Conservation (phyloP, 192 early-diverging fungal genomes). For the Coemansia sp. region DNA sequence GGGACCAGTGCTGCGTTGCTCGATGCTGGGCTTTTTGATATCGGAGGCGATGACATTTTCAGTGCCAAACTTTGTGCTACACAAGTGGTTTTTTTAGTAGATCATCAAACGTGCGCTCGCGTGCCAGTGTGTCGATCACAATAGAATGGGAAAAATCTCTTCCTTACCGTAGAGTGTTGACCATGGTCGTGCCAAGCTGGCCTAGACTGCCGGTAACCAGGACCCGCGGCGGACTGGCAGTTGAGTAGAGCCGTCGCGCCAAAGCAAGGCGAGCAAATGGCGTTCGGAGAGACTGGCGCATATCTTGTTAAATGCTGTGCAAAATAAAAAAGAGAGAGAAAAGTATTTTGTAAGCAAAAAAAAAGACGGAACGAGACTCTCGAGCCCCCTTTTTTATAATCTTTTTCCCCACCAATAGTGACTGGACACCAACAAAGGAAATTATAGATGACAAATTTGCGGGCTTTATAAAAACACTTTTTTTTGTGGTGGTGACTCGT, state of each 20-base stretch:
- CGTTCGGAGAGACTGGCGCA: not conserved
- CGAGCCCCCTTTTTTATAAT: no score
- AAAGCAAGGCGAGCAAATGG: not conserved
- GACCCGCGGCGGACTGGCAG: constrained; percentile 51
- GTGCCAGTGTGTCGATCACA: not conserved
- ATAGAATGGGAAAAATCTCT: not conserved
- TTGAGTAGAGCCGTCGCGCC: constrained; percentile 24
- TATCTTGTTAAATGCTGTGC: no score
- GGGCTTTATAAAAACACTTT: no score
- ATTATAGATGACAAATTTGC: no score
- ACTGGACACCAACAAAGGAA: not conserved
- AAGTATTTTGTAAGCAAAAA: not conserved
- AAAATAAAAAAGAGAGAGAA: no score
- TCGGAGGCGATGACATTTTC: constrained; percentile 65
- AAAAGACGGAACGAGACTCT: not conserved
- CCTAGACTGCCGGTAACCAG: constrained; percentile 64
- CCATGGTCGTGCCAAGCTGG: constrained; percentile 63
- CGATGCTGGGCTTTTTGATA: constrained; percentile 59
- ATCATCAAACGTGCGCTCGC: constrained; percentile 5
- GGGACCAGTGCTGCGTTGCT: constrained; percentile 54
- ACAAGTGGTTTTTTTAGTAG: no score
- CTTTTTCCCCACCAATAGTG: no score
- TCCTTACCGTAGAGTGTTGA: constrained; percentile 58
- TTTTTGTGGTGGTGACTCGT: no score
- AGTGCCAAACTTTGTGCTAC: constrained; percentile 56